Percentiles rank a stretch among this genome's conserved stretches.
These are phyloP conservation scores for Pholiota conissans DNA, from an alignment of 768 basidiomycete species.

Conservation along the genomic window DNA sequence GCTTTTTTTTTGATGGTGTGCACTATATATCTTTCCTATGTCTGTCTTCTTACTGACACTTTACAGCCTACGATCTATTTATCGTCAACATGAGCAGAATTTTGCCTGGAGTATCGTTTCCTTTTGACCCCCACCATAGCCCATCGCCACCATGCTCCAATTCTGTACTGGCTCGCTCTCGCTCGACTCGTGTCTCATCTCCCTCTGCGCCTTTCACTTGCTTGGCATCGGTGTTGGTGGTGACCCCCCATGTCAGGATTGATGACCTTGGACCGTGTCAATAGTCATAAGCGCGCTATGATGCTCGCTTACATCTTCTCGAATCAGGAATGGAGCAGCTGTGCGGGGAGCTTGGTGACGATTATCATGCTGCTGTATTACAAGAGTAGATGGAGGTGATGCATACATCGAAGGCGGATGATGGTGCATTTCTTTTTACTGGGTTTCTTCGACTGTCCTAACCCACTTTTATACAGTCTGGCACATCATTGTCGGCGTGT, in stretches of 20 bases:
- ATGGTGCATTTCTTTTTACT: conserved; percentile 20
- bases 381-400: conserved; percentile 56
- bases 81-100: too few species aligned
- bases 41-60: too few species aligned
- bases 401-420: conserved; percentile 66
- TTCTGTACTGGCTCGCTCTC: conserved; percentile 61
- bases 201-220: conserved; percentile 63
- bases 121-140: too few species aligned
- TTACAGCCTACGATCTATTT: too few species aligned
- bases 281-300: conserved; percentile 60
- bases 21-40: too few species aligned
- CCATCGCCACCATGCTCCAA: conserved; percentile 71
- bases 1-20: too few species aligned
- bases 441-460: not conserved
- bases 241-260: conserved; percentile 77
- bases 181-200: conserved; percentile 56
- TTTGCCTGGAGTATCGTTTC: too few species aligned
- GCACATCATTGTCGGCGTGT: conserved; percentile 71
- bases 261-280: conserved; percentile 65
- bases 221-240: conserved; percentile 80
- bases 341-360: conserved; percentile 60
- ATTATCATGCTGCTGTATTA: conserved; percentile 67
- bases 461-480: conserved; percentile 39
- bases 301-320: conserved; percentile 78
- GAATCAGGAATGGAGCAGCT: conserved; percentile 76